These are phyloP conservation scores for Psidium guajava DNA, from an alignment of 345 rosid genomes.

Conservation along the genomic window DNA sequence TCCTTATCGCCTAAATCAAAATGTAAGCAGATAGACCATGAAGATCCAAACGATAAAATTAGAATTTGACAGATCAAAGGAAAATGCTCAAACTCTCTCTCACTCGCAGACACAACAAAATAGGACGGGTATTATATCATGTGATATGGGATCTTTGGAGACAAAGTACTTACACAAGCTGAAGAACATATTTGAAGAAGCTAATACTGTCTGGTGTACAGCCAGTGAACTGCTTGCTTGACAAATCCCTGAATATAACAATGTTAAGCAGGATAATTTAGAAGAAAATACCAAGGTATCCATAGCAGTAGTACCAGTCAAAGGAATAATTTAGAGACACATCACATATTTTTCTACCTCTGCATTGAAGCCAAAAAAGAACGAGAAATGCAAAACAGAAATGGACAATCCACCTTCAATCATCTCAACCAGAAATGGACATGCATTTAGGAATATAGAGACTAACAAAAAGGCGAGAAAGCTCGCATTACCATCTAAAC, in stretches of 20 bases:
- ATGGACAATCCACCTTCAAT: neutral
- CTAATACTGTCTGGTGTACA: slow-evolving; percentile 68
- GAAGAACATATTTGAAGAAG: slow-evolving; percentile 56
- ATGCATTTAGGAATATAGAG: neutral
- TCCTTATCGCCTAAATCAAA: neutral
- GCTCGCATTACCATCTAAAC: neutral
- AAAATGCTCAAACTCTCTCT: neutral
- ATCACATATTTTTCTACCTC: neutral
- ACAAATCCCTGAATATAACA: slow-evolving; percentile 42
- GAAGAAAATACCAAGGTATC: neutral
- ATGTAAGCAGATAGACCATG: neutral
- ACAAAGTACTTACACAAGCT: slow-evolving; percentile 50
- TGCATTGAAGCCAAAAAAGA: neutral
- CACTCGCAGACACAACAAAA: no score
- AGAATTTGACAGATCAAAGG: neutral
- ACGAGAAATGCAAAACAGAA: neutral
- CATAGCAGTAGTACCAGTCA: neutral
- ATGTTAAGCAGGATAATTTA: slow-evolving; percentile 3
- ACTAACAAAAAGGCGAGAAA: neutral
- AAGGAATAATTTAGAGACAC: neutral
- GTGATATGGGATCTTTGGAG: neutral
- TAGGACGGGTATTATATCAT: no score
- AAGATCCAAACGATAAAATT: neutral
- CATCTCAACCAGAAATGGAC: neutral
- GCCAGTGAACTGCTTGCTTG: slow-evolving; percentile 69